These are phyloP conservation scores for Trametes coccinea DNA, from an alignment of 768 basidiomycete genomes.

Conservation along the genomic window DNA sequence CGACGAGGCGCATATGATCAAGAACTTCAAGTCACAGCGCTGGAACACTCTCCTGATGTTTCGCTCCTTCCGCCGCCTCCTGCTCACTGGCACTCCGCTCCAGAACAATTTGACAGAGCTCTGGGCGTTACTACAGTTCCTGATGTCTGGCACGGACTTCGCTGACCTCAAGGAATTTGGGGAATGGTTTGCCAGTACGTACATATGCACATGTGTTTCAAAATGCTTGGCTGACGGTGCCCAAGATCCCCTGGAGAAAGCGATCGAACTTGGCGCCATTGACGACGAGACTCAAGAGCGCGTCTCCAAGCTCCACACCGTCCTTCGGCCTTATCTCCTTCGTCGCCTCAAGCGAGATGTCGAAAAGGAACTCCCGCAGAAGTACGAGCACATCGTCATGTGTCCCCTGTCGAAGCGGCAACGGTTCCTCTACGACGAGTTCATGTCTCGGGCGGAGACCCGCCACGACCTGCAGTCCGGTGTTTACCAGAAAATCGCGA, in stretches of 20 bases:
- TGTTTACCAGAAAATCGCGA: constrained; percentile 85
- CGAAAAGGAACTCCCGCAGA: constrained; percentile 92
- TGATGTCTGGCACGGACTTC: constrained; percentile 88
- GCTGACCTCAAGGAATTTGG: constrained; percentile 92
- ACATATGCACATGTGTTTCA: no score
- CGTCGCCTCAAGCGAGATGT: constrained; percentile 98
- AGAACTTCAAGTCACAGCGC: constrained; percentile 91
- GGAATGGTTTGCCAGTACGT: constrained; percentile 95
- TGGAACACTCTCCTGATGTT: constrained; percentile 93
- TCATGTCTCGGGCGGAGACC: constrained; percentile 88
- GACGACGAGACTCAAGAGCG: constrained; percentile 86
- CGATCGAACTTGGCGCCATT: constrained; percentile 81
- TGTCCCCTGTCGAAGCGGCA: constrained; percentile 90
- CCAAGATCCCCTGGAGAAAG: constrained; percentile 88
- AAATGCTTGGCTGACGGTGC: not conserved
- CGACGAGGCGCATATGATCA: constrained; percentile 97
- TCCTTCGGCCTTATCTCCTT: constrained; percentile 93
- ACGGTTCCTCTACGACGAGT: constrained; percentile 94
- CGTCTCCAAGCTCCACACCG: constrained; percentile 85
- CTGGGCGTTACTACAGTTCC: constrained; percentile 93
- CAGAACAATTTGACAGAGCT: constrained; percentile 96
- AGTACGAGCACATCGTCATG: constrained; percentile 87
- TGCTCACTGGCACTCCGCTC: constrained; percentile 94
- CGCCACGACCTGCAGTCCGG: constrained; percentile 81
- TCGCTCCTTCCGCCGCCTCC: constrained; percentile 78